Evolutionary conservation across 768 basidiomycete genomes (phyloP).

Genomic region (Suillus weaverae): DNA sequence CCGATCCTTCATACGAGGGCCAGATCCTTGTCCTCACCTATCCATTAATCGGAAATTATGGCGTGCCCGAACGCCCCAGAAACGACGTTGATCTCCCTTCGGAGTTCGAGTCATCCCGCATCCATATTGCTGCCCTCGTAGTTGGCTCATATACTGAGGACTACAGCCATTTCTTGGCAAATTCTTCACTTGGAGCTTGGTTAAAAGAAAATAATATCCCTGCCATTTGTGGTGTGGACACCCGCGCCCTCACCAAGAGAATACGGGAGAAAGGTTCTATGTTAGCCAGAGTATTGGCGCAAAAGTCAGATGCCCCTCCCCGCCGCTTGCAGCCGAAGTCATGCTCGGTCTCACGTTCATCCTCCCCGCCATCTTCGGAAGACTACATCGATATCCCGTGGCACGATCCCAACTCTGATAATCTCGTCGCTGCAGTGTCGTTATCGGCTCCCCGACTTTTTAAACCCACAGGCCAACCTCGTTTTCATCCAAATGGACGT

Average conservation of each 20-base stretch:
- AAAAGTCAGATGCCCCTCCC: slow-evolving; percentile 47
- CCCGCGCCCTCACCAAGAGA: slow-evolving; percentile 93
- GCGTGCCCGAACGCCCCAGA: slow-evolving; percentile 73
- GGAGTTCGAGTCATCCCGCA: slow-evolving; percentile 92
- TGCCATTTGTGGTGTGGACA: slow-evolving; percentile 95
- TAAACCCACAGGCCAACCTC: slow-evolving; percentile 55
- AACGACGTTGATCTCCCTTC: slow-evolving; percentile 56
- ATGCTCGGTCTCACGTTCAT: slow-evolving; percentile 44
- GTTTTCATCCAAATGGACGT: slow-evolving; percentile 76
- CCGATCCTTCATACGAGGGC: slow-evolving; percentile 97
- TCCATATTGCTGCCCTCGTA: slow-evolving; percentile 89
- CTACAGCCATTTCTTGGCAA: slow-evolving; percentile 92
- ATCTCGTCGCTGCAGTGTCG: slow-evolving; percentile 91
- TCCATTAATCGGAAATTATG: slow-evolving; percentile 96
- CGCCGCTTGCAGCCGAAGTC: slow-evolving; percentile 40
- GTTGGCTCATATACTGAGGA: slow-evolving; percentile 93
- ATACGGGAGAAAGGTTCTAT: slow-evolving; percentile 94
- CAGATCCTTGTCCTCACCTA: slow-evolving; percentile 98
- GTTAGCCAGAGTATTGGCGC: slow-evolving; percentile 81
- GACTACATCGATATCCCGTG: slow-evolving; percentile 83
- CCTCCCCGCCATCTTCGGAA: slow-evolving; percentile 74
- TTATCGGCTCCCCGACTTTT: slow-evolving; percentile 66
- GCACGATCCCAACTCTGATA: slow-evolving; percentile 82
- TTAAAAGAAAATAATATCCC: slow-evolving; percentile 93
- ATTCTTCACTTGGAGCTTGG: slow-evolving; percentile 86